These are phyloP conservation scores for Xerophyta viscosa DNA, from an alignment of 106 monocot species.

Conservation along the genomic window DNA sequence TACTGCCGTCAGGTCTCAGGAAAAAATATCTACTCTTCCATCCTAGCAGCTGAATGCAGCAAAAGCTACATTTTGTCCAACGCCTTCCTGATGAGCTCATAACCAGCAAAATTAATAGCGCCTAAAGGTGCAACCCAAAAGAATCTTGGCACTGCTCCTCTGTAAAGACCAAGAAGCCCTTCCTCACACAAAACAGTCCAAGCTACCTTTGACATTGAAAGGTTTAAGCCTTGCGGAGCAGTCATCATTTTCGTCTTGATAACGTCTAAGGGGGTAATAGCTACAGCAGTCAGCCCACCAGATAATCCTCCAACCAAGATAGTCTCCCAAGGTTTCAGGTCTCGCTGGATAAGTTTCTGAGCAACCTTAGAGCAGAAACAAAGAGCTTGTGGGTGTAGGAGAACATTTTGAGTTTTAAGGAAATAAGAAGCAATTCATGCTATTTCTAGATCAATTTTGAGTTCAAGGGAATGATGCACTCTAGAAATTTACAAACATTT, in stretches of 20 bases:
- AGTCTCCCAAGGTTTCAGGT: slow-evolving; percentile 38
- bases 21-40: neutral
- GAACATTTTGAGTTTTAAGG: too few relatives aligned
- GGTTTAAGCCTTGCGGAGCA: slow-evolving; percentile 14
- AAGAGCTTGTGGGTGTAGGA: too few relatives aligned
- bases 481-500: too few relatives aligned
- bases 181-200: slow-evolving; percentile 27
- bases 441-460: too few relatives aligned
- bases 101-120: slow-evolving; percentile 47
- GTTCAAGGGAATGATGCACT: too few relatives aligned
- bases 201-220: slow-evolving; percentile 31
- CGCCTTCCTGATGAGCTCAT: slow-evolving; percentile 38
- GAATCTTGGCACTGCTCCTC: slow-evolving; percentile 38
- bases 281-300: slow-evolving; percentile 40
- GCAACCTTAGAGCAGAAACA: slow-evolving; percentile 13
- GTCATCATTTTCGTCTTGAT: slow-evolving; percentile 46
- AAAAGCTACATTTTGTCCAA: slow-evolving; percentile 15
- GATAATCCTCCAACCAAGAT: slow-evolving; percentile 35
- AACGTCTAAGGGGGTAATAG: slow-evolving; percentile 37
- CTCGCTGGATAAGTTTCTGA: slow-evolving; percentile 22
- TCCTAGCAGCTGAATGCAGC: too few relatives aligned
- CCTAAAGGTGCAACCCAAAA: slow-evolving; percentile 49
- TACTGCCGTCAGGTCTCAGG: neutral
- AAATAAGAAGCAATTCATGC: too few relatives aligned
- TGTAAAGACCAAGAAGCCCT: slow-evolving; percentile 36